Evolutionary conservation across 1,284 basidiomycete species (phyloP).

Genomic region (Ganoderma resinaceum): DNA sequence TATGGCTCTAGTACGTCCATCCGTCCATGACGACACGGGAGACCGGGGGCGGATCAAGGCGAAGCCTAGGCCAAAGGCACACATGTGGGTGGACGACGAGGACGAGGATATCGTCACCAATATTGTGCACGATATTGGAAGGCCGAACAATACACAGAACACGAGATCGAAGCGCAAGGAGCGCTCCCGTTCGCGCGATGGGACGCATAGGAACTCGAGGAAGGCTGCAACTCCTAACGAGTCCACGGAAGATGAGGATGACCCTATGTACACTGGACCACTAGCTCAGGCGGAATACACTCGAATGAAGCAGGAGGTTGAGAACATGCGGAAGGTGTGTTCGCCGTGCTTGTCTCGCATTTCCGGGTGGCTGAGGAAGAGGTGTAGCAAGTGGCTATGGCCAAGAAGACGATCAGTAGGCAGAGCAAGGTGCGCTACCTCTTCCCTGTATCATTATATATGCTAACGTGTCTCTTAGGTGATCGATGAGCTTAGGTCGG

Average conservation of each 20-base stretch:
- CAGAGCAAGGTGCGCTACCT: conserved; percentile 58
- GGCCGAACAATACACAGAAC: conserved; percentile 7
- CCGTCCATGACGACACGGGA: conserved; percentile 21
- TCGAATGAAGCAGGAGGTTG: conserved; percentile 49
- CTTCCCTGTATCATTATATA: conserved; percentile 8
- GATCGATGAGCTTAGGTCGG: conserved; percentile 55
- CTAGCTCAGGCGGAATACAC: conserved; percentile 50
- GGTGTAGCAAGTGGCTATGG: conserved; percentile 48
- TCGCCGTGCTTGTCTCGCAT: conserved; percentile 14
- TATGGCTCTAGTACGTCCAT: conserved; percentile 9
- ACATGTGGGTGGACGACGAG: conserved; percentile 23
- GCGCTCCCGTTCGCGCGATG: conserved; percentile 37
- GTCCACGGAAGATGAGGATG: conserved; percentile 29
- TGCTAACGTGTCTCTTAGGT: conserved; percentile 42
- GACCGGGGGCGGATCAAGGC: conserved; percentile 26
- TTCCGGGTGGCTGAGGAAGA: conserved; percentile 37
- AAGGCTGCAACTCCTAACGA: conserved; percentile 28
- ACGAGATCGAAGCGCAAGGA: conserved; percentile 36
- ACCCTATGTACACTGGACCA: conserved; percentile 37
- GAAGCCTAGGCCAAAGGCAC: conserved; percentile 30
- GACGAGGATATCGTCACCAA: conserved; percentile 31
- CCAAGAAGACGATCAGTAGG: conserved; percentile 60
- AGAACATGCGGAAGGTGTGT: conserved; percentile 57
- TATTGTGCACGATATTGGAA: conserved; percentile 25
- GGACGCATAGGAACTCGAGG: conserved; percentile 20